Evolutionary conservation across 805 yeast species (phyloP).

Genomic region (Ascoidea rubescens): DNA sequence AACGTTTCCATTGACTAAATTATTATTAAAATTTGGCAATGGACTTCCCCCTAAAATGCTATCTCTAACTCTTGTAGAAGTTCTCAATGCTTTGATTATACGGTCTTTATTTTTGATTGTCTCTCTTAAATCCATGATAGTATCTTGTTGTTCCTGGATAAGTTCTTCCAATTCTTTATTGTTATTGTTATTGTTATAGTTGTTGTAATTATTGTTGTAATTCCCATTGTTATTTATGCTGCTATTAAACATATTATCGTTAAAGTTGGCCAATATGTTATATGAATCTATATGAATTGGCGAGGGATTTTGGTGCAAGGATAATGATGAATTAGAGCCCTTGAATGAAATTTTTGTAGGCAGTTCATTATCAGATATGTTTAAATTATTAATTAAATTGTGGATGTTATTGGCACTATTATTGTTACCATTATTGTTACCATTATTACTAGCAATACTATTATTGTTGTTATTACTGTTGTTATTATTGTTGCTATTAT

Average conservation of each 20-base stretch:
- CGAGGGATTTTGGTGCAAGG: too few relatives aligned
- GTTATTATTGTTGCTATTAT: background rate
- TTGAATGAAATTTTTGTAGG: too few relatives aligned
- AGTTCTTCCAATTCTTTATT: conserved; percentile 15
- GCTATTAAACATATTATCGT: too few relatives aligned
- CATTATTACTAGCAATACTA: background rate
- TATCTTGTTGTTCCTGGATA: conserved; percentile 50
- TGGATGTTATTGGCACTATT: too few relatives aligned
- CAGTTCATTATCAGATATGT: background rate
- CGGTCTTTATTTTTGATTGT: conserved; percentile 61
- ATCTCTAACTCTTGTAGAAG: conserved; percentile 47
- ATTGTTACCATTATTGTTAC: background rate
- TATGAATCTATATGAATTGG: background rate
- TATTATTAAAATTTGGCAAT: background rate
- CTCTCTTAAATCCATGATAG: conserved; percentile 49
- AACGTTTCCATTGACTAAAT: too few relatives aligned
- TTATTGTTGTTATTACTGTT: too few relatives aligned
- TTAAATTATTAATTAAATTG: too few relatives aligned
- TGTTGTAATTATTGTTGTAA: too few relatives aligned
- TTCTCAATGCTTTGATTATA: conserved; percentile 59
- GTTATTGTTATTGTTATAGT: too few relatives aligned
- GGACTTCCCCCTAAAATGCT: background rate
- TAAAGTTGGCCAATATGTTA: background rate
- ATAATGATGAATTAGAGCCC: too few relatives aligned
- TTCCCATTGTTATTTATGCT: too few relatives aligned